These are phyloP conservation scores for Blastocystis sp. DNA, from an alignment of 352 stramenopile species.

Conservation along the genomic window DNA sequence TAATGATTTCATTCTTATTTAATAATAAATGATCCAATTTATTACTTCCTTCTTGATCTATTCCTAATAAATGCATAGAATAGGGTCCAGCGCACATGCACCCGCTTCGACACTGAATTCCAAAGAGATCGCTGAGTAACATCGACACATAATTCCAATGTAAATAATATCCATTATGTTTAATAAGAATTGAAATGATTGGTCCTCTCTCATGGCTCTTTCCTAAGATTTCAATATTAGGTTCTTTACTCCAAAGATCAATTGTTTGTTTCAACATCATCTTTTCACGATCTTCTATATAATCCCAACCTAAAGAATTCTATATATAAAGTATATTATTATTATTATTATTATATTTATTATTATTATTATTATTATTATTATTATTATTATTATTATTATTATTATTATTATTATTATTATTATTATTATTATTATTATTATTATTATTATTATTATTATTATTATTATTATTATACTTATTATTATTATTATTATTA, in stretches of 20 bases:
- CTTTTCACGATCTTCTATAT: constrained; percentile 50
- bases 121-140: constrained; percentile 88
- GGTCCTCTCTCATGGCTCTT: not conserved
- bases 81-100: constrained; percentile 83
- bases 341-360: no score
- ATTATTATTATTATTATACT: no score
- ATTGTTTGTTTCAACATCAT: constrained; percentile 44
- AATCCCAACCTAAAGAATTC: constrained; percentile 43
- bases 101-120: constrained; percentile 67
- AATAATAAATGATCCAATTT: constrained; percentile 59
- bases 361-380: no score
- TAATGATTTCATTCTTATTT: constrained; percentile 66
- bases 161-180: constrained; percentile 44
- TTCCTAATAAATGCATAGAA: constrained; percentile 59
- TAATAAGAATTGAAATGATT: constrained; percentile 38
- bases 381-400: no score
- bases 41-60: constrained; percentile 52
- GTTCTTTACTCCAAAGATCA: constrained; percentile 46
- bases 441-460: no score
- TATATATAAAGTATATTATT: constrained; percentile 36
- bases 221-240: constrained; percentile 66
- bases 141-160: constrained; percentile 93
- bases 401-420: no score
- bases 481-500: no score
- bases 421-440: no score